Conservation (phyloP, 352 stramenopile genomes). For the Pythium graminicola region DNA sequence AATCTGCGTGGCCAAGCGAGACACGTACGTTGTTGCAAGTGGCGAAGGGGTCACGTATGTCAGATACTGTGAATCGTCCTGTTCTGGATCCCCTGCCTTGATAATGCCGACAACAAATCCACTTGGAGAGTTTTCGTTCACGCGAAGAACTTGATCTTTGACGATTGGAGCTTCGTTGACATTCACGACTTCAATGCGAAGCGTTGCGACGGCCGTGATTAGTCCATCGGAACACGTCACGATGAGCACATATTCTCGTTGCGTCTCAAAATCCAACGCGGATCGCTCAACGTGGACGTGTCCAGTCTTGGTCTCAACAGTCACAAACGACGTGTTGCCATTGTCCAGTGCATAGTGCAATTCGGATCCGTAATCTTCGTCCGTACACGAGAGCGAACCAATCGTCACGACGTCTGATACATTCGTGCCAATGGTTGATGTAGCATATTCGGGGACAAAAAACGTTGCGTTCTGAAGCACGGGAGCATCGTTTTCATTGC, state of each 20-base stretch:
- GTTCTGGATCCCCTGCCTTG: slow-evolving; percentile 18
- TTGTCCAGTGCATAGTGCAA: slow-evolving; percentile 26
- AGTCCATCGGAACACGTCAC: slow-evolving; percentile 37
- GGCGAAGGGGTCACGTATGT: slow-evolving; percentile 5
- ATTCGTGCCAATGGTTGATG: not conserved
- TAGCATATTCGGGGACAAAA: slow-evolving; percentile 9
- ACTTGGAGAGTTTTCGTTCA: slow-evolving; percentile 29
- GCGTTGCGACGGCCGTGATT: slow-evolving; percentile 1
- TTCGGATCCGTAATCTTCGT: slow-evolving; percentile 40
- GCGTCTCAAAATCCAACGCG: slow-evolving; percentile 40
- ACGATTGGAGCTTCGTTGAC: slow-evolving; percentile 42
- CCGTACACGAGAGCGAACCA: slow-evolving; percentile 36
- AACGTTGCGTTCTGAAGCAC: slow-evolving; percentile 21
- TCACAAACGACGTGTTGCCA: slow-evolving; percentile 29
- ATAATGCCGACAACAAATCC: slow-evolving; percentile 12
- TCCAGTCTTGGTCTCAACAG: slow-evolving; percentile 36
- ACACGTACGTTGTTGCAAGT: not conserved
- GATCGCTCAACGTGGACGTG: slow-evolving; percentile 33
- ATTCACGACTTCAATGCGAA: slow-evolving; percentile 34
- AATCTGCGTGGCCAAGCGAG: not conserved
- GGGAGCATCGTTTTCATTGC: slow-evolving; percentile 24
- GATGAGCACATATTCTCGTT: slow-evolving; percentile 24
- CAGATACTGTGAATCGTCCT: slow-evolving; percentile 19
- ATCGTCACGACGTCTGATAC: slow-evolving; percentile 21
- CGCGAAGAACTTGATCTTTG: slow-evolving; percentile 21